These are phyloP conservation scores for Calonectria fujianensis DNA, from an alignment of 2,329 filamentous ascomycete genomes.

Conservation along the genomic window DNA sequence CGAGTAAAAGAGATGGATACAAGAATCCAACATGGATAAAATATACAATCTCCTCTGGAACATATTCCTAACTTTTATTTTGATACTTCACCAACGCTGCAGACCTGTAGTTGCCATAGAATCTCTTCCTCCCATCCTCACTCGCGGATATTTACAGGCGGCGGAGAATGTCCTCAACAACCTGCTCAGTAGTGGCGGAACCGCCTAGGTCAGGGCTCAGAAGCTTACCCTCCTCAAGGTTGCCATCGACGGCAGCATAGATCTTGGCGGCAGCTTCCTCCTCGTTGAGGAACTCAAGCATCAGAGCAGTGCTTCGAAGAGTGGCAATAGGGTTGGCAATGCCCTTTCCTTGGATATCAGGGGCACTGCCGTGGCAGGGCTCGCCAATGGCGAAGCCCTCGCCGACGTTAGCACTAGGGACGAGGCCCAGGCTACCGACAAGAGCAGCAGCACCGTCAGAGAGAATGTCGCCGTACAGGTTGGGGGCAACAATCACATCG, in stretches of 20 bases:
- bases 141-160: slow-evolving; percentile 75
- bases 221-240: slow-evolving; percentile 87
- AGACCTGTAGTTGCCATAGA: background rate
- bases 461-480: slow-evolving; percentile 97
- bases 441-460: slow-evolving; percentile 96
- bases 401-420: slow-evolving; percentile 96
- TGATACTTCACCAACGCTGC: slow-evolving; percentile 4
- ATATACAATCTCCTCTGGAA: slow-evolving; percentile 52
- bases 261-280: slow-evolving; percentile 91
- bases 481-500: slow-evolving; percentile 98
- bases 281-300: slow-evolving; percentile 96
- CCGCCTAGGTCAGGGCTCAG: slow-evolving; percentile 94
- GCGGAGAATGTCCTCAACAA: slow-evolving; percentile 90
- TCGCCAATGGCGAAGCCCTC: slow-evolving; percentile 97
- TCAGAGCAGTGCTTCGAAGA: slow-evolving; percentile 90
- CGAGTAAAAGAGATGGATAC: slow-evolving; percentile 36
- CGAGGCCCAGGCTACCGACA: slow-evolving; percentile 92
- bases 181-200: slow-evolving; percentile 88
- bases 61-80: slow-evolving; percentile 30
- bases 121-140: background rate
- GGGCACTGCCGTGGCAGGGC: slow-evolving; percentile 96
- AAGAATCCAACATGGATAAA: slow-evolving; percentile 46
- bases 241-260: slow-evolving; percentile 93
- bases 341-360: slow-evolving; percentile 93
- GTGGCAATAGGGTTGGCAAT: slow-evolving; percentile 99